Evolutionary conservation across 2,329 filamentous ascomycete genomes (phyloP), one percentile per base, ranked within the genome.

Genomic region (Aspergillus alliaceus): DNA sequence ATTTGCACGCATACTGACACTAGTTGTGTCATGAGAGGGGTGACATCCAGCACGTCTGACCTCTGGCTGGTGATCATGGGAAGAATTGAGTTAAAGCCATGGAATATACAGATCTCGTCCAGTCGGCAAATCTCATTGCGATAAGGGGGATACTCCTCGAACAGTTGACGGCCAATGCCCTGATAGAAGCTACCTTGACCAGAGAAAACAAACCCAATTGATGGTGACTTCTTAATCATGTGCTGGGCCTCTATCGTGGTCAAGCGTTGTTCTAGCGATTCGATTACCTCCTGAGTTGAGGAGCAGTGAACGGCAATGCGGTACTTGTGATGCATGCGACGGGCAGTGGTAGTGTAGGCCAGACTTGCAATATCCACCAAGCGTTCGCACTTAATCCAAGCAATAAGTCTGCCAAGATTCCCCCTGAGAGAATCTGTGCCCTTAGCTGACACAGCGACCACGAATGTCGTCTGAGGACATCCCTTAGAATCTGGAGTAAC

Each of bases 271-370:
- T 82, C 81, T 31, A 86, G 80, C 8, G 86, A 86, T 1, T 85
- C 51, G 5, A 54, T 35, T 1, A 18, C 52, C 24, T 8, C 22
- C 32, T n/a, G 56, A 47, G 11, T 42, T 22, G 35, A 39, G 7
- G 49, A 46, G 4, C 49, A 57, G 4, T 35, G 37, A 24, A 63
- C 22, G 6, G 49, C 54, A 2, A 53, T 39, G 6, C 64, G 57
- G 20, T 60, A 57, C 12, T 59, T 48, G 29, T 67, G 59, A 51
- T 80, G 77, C 3, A 64, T 56, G 0, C 77, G 72, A 9, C 79
- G 72, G 15, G 87, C 88, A 6, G 86, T 89, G 0, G 84, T 85
- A 1, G 85, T 87, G 72, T 89, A 90, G 0, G 86, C 82, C 1
- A 90, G 73, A 56, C 84, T 75, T 0, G 32, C 34, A 11, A 27